Evolutionary conservation across 177 flowering plant species (phyloP), one percentile per base, ranked within the genome.

Genomic region (Viscum album): DNA sequence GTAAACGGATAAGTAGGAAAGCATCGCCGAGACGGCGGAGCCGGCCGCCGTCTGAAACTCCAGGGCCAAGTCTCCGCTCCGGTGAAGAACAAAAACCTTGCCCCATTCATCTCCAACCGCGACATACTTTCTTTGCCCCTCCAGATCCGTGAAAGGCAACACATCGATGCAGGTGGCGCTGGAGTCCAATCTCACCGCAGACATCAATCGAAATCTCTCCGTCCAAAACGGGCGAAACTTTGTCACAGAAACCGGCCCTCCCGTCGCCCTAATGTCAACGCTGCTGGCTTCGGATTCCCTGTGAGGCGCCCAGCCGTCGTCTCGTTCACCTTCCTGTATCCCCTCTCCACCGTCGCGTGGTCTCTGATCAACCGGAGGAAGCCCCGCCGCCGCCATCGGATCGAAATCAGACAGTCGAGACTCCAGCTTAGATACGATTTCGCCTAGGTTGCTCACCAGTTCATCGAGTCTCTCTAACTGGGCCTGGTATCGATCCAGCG

Each of bases 51-150:
- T 83, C 34, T 75, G 15, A 69, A 86, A 88, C 73, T 90, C 88
- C 61, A 83, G 75, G 73, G 81, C 62, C 36, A 88, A 87, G 69
- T 95, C 99, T 37, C 99, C 99, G 78, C 82, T 86, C 39, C 85
- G 77, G 75, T 74, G 66, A 66, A 95, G 83, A 67, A 92, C 79
- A 72, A 82, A 89, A 35, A 95, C 84, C 74, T 79, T 84, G 56
- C 99, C 99, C 31, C 65, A 73, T 66, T 85, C 86, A 78, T 92
- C 97, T 29, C 97, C 98, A 23, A 95, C 91, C 2, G 89, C 95
- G 35, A 90, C 81, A 75, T 90, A 95, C 85, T 95, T 95, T 56
- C 86, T 88, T 32, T 80, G 69, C 29, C 96, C 96, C 74, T 95
- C 98, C n/a, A 64, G 80, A 81, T 95, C 97, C 43, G 81, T 78